A percentile compares a stretch with the other conserved stretches of the same genome.
phyloP scores from a whole-genome alignment of 2,329 filamentous ascomycete genomes.

The Arthrobotrys sinensis region DNA sequence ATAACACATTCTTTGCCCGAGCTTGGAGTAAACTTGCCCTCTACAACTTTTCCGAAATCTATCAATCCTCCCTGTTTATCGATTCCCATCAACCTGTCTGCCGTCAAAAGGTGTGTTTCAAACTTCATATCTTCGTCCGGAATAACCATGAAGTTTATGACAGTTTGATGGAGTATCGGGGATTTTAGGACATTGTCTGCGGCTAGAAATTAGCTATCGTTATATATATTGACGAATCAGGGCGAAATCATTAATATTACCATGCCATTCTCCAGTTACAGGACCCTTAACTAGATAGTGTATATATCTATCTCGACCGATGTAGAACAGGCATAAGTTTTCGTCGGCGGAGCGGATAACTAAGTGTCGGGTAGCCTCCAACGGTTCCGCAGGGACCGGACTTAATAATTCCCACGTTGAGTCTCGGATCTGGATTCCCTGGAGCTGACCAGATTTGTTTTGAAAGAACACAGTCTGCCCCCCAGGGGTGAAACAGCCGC shows the following conservation, averaged over 20 bases:
- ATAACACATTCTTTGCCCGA: slow-evolving; percentile 35
- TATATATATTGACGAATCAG: slow-evolving; percentile 1
- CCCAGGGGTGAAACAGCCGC: slow-evolving; percentile 20
- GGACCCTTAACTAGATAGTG: slow-evolving; percentile 6
- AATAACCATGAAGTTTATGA: slow-evolving; percentile 39
- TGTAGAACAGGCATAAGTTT: slow-evolving; percentile 31
- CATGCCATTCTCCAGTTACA: slow-evolving; percentile 21
- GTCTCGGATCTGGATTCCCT: slow-evolving; percentile 22
- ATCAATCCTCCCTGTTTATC: slow-evolving; percentile 23
- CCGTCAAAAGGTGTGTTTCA: slow-evolving; percentile 23
- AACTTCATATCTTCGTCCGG: slow-evolving; percentile 18
- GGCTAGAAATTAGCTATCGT: slow-evolving; percentile 24
- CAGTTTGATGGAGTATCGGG: neutral
- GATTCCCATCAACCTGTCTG: slow-evolving; percentile 23
- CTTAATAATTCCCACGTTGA: slow-evolving; percentile 18
- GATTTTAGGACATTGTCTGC: slow-evolving; percentile 26
- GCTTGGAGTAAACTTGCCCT: slow-evolving; percentile 22
- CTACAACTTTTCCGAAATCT: slow-evolving; percentile 30
- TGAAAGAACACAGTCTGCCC: slow-evolving; percentile 37
- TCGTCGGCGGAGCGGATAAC: slow-evolving; percentile 11
- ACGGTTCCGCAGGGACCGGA: neutral
- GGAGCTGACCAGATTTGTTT: slow-evolving; percentile 22
- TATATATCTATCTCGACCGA: slow-evolving; percentile 23
- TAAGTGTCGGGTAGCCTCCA: slow-evolving; percentile 22
- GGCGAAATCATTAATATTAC: slow-evolving; percentile 30